These are phyloP conservation scores for Graphiopsis chlorocephala DNA, from an alignment of 2,329 filamentous ascomycete genomes.

Conservation along the genomic window DNA sequence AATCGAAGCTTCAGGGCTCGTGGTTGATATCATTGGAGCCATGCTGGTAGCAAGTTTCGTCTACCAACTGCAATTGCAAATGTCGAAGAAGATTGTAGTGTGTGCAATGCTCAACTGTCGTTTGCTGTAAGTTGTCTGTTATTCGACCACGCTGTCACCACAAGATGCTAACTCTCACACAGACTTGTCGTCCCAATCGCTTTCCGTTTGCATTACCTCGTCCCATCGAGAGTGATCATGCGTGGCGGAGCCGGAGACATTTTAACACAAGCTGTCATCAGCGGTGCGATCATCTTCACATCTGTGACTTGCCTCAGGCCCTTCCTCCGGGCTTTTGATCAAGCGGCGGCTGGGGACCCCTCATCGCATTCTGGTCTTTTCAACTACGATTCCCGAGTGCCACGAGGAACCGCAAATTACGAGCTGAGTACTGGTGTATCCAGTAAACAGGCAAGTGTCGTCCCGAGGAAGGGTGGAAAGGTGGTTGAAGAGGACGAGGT, in stretches of 20 bases:
- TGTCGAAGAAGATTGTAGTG: slow-evolving; percentile 5
- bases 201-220: background rate
- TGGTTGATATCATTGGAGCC: slow-evolving; percentile 1
- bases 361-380: background rate
- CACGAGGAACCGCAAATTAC: background rate
- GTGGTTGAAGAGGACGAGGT: background rate
- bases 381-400: background rate
- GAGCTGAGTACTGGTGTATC: background rate
- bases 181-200: background rate
- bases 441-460: background rate
- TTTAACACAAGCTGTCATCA: slow-evolving; percentile 4
- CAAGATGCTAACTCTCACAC: background rate
- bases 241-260: background rate
- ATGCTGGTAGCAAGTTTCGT: slow-evolving; percentile 9
- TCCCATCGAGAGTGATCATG: background rate
- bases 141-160: background rate
- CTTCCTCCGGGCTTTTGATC: slow-evolving; percentile 10
- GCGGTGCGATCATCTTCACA: slow-evolving; percentile 1
- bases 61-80: slow-evolving; percentile 5
- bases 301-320: slow-evolving; percentile 15
- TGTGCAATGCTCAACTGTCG: slow-evolving; percentile 8
- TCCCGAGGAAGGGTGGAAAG: background rate
- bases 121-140: background rate
- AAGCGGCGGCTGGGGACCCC: background rate
- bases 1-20: background rate